A percentile compares a stretch with the other conserved stretches of the same genome.
Conservation (phyloP, 2,329 filamentous ascomycete genomes). For the Ascocoryne sarcoides region DNA sequence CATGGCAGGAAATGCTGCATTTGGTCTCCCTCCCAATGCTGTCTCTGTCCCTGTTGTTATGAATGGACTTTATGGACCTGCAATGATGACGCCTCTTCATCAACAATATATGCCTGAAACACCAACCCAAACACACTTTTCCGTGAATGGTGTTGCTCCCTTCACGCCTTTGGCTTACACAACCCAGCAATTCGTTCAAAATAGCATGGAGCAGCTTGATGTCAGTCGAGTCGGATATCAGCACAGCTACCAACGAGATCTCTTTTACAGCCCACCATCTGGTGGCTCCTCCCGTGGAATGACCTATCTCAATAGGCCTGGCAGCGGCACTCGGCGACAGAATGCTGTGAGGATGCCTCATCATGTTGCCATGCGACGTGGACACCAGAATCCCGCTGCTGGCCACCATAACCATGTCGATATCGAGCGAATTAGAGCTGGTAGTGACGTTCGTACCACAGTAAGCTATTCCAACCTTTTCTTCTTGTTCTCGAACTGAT, state of each 20-base stretch:
- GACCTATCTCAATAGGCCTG: not conserved
- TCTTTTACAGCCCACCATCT: no score
- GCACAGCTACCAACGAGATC: no score
- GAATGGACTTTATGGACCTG: not conserved
- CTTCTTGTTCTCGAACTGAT: conserved; percentile 2
- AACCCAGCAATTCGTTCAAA: no score
- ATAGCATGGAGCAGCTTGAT: no score
- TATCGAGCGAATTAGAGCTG: conserved; percentile 49
- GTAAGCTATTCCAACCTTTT: conserved; percentile 38
- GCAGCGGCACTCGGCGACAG: not conserved
- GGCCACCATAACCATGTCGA: conserved; percentile 55
- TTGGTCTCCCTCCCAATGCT: not conserved
- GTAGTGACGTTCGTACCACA: conserved; percentile 66
- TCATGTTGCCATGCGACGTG: not conserved
- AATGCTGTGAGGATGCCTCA: not conserved
- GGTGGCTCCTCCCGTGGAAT: not conserved
- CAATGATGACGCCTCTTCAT: no score
- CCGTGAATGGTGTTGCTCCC: not conserved
- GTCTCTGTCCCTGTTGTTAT: not conserved
- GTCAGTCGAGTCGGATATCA: no score
- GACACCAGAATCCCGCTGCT: not conserved
- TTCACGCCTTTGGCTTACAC: no score
- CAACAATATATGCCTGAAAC: no score
- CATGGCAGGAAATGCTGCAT: not conserved
- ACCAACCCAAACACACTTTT: not conserved